Conservation (phyloP, 1,139 yeast species). For the Trichomonascaceae sp. region DNA sequence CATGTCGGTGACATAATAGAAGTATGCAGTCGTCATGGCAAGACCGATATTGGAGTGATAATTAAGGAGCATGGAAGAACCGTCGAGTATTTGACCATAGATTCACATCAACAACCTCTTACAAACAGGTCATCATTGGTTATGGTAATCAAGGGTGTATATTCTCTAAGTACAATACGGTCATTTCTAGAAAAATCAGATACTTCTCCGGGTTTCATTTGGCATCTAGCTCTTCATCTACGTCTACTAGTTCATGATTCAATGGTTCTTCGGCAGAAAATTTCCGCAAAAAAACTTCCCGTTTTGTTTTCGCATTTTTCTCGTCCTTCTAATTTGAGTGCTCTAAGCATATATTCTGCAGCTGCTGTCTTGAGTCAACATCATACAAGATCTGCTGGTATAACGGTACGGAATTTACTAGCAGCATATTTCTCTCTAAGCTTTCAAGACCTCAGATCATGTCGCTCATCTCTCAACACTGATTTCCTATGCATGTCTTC, state of each 20-base stretch:
- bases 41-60: conserved; percentile 13
- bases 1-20: conserved; percentile 15
- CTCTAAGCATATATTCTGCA: conserved; percentile 3
- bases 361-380: conserved; percentile 2
- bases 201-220: background rate
- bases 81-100: background rate
- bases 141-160: background rate
- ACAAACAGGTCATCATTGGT: background rate
- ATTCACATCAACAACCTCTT: background rate
- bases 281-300: conserved; percentile 13
- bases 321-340: conserved; percentile 2
- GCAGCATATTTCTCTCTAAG: conserved; percentile 15
- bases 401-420: conserved; percentile 3
- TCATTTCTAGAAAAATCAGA: background rate
- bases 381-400: background rate
- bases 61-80: background rate
- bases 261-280: conserved; percentile 9
- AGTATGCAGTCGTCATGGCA: conserved; percentile 12
- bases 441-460: conserved; percentile 12
- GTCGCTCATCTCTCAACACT: conserved; percentile 10
- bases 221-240: conserved; percentile 8
- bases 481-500: conserved; percentile 13
- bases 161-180: background rate
- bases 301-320: conserved; percentile 13
- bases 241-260: conserved; percentile 8